These are phyloP conservation scores for Curvularia sp. DNA, from an alignment of 2,329 filamentous ascomycete species.

Conservation along the genomic window DNA sequence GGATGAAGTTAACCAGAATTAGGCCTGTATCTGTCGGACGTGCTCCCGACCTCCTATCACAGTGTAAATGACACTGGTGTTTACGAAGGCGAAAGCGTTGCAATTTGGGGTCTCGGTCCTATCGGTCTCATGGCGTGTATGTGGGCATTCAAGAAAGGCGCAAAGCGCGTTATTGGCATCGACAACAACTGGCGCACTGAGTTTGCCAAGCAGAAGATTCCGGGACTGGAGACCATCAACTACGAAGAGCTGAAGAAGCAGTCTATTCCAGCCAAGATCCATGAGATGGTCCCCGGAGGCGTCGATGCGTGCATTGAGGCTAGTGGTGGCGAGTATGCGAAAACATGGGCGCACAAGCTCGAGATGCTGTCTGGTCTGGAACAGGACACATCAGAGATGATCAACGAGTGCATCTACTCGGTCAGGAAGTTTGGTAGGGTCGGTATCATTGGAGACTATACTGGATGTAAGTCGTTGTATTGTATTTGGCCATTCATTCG, in stretches of 20 bases:
- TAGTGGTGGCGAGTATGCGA: conserved; percentile 67
- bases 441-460: conserved; percentile 76
- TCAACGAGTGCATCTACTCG: conserved; percentile 79
- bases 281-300: conserved; percentile 72
- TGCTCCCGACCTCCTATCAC: conserved; percentile 79
- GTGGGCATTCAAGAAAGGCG: conserved; percentile 72
- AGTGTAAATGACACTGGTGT: conserved; percentile 83
- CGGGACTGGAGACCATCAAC: conserved; percentile 72
- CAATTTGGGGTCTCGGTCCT: conserved; percentile 83
- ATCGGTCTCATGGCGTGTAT: conserved; percentile 80
- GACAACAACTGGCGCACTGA: conserved; percentile 76
- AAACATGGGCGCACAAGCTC: conserved; percentile 66
- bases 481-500: not conserved
- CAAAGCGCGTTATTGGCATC: conserved; percentile 76
- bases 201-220: conserved; percentile 66
- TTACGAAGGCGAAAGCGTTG: conserved; percentile 75
- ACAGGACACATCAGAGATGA: conserved; percentile 81
- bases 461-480: conserved; percentile 51
- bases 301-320: conserved; percentile 77
- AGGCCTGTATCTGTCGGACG: conserved; percentile 78
- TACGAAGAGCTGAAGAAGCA: conserved; percentile 67
- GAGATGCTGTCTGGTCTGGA: conserved; percentile 70
- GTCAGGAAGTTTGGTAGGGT: conserved; percentile 74
- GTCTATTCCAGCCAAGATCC: conserved; percentile 73
- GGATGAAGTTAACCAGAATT: not conserved